Percentiles rank a stretch among this genome's conserved stretches.
Evolutionary conservation across 2,329 filamentous ascomycete species (phyloP).

Genomic region (Aschersonia sp.): DNA sequence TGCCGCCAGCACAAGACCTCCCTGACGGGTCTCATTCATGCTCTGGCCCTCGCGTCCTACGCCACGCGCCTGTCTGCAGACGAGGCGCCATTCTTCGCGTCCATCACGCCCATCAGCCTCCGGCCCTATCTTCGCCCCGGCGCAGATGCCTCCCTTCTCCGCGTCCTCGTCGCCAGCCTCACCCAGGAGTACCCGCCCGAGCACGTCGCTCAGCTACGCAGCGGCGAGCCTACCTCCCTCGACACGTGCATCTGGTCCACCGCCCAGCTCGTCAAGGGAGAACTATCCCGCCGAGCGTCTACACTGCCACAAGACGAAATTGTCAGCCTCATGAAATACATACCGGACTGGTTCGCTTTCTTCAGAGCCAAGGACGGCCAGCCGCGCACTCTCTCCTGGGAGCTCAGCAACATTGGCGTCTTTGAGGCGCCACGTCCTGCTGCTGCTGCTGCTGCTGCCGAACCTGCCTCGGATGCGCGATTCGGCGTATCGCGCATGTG

Average conservation of each 20-base stretch:
- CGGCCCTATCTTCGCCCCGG: constrained; percentile 19
- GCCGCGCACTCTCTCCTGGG: constrained; percentile 28
- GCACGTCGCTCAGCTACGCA: constrained; percentile 12
- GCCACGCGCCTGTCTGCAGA: constrained; percentile 18
- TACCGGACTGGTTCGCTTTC: constrained; percentile 27
- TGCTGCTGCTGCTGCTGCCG: not conserved
- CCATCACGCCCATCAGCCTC: constrained; percentile 29
- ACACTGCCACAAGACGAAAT: constrained; percentile 27
- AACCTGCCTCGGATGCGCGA: constrained; percentile 1
- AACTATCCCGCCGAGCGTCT: constrained; percentile 17
- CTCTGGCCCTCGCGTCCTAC: constrained; percentile 26
- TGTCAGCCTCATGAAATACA: constrained; percentile 23
- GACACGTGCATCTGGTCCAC: constrained; percentile 24
- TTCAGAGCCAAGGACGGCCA: constrained; percentile 27
- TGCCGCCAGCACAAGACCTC: constrained; percentile 27
- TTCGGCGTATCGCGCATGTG: constrained; percentile 28
- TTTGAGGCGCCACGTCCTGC: constrained; percentile 10
- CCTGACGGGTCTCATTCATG: constrained; percentile 34
- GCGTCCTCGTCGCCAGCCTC: constrained; percentile 23
- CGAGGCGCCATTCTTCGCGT: constrained; percentile 18
- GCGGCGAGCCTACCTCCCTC: not conserved
- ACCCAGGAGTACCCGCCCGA: constrained; percentile 14
- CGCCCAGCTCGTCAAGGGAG: constrained; percentile 18
- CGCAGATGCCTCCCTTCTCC: constrained; percentile 16
- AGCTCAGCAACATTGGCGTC: constrained; percentile 37